Evolutionary conservation across 208 protist genomes (phyloP).

Genomic region (Trichomonas gallinae): DNA sequence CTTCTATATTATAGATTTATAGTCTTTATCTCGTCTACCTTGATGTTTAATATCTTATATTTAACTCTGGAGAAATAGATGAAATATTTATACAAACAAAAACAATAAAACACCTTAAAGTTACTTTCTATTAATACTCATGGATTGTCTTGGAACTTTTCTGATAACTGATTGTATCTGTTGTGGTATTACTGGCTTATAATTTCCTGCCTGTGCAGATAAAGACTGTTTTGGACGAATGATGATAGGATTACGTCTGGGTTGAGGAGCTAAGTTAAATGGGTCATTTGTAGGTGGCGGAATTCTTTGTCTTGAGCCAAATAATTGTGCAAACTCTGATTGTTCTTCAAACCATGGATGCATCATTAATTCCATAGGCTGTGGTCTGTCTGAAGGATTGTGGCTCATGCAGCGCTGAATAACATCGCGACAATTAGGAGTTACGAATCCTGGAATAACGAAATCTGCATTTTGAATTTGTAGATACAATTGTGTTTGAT

Average conservation of each 20-base stretch:
- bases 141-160: background rate
- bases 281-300: too few species aligned
- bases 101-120: background rate
- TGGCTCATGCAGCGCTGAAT: background rate
- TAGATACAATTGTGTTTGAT: background rate
- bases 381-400: background rate
- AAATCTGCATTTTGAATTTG: background rate
- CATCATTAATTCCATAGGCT: background rate
- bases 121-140: background rate
- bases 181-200: background rate
- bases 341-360: conserved; percentile 1
- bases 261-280: background rate
- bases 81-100: background rate
- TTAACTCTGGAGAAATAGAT: too few species aligned
- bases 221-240: background rate
- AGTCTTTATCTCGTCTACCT: too few species aligned
- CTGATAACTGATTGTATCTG: background rate
- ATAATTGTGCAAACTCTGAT: background rate
- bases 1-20: too few species aligned
- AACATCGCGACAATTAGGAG: background rate
- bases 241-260: background rate
- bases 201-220: background rate
- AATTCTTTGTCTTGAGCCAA: background rate
- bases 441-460: background rate
- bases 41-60: too few species aligned